Conservation (phyloP, 176 grass and related monocot genomes). For the Oryza longistaminata region DNA sequence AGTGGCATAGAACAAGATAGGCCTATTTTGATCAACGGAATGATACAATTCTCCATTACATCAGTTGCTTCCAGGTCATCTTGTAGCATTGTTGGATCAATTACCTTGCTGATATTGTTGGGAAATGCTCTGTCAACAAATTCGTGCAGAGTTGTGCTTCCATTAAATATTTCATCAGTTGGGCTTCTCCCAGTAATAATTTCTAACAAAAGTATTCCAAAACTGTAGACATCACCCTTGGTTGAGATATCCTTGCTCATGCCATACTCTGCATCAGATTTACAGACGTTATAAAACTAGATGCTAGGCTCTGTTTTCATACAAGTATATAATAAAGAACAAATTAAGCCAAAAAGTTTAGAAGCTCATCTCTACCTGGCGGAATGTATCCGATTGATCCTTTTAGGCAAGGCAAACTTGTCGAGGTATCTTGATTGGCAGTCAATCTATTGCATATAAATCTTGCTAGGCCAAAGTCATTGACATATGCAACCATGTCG, state of each 20-base stretch:
- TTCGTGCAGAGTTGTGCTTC: conserved; percentile 8
- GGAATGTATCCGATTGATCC: conserved; percentile 59
- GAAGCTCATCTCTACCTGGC: conserved; percentile 34
- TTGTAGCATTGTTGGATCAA: conserved; percentile 22
- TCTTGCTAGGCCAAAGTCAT: conserved; percentile 47
- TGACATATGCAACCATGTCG: conserved; percentile 38
- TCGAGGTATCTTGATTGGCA: not conserved
- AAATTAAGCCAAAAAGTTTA: not conserved
- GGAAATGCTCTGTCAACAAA: conserved; percentile 31
- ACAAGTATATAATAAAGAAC: not conserved
- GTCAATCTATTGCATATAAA: conserved; percentile 19
- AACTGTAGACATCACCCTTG: conserved; percentile 50
- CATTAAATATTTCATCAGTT: conserved; percentile 34
- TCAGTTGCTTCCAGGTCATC: not conserved
- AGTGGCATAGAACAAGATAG: conserved; percentile 41
- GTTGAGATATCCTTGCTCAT: conserved; percentile 33
- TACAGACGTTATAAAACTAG: not conserved
- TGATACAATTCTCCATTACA: conserved; percentile 28
- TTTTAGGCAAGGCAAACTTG: conserved; percentile 34
- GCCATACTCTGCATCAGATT: conserved; percentile 46
- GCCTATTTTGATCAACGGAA: conserved; percentile 41
- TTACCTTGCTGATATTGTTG: not conserved
- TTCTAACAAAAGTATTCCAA: conserved; percentile 49
- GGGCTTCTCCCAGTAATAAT: conserved; percentile 42
- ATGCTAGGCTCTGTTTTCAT: not conserved